Evolutionary conservation across 441 rosid species (phyloP), one percentile per base, ranked within the genome.

Genomic region (Eutrema salsugineum): DNA sequence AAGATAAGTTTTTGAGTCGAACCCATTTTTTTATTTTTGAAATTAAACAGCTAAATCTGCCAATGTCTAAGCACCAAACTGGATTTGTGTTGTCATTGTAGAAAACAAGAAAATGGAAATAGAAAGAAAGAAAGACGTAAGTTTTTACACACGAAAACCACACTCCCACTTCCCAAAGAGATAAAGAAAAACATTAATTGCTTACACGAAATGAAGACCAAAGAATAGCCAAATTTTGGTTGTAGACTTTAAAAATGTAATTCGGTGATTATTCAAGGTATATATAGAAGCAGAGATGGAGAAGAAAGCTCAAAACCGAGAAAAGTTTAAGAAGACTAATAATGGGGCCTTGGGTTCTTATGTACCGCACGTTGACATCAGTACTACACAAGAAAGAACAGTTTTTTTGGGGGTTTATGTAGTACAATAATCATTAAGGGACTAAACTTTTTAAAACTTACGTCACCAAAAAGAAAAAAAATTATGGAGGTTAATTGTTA

Each of bases 331-430:
- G 28, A 58, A 58, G 78, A 49, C 11, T 48, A 30, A 32, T 3
- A 33, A 16, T 16, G 42, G 48, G 46, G 27, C n/a, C 11, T 48
- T 58, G 58, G 63, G 39, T 63, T 55, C 33, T 22, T 54, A 47
- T 69, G 66, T 76, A 76, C 79, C 79, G 66, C 79, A 76, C 79
- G 75, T 76, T 76, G 66, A 63, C 67, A 47, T 63, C 46, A 63
- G 71, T 76, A 76, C 75, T 70, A 70, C 79, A 56, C 54, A 76
- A 49, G 4, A 35, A 8, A 4, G 11, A 5, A 3, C 9, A 53
- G 15, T 0, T 0, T 0, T 15, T 8, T 61, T 51, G n/a, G 35
- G 47, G 15, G 50, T 6, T 75, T 40, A 44, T 75, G 70, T 62
- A 75, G 79, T 68, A 75, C 74, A 68, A 44, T 68, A 75, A 68